phyloP scores from a whole-genome alignment of 345 rosid species.

The Anacardium occidentale region DNA sequence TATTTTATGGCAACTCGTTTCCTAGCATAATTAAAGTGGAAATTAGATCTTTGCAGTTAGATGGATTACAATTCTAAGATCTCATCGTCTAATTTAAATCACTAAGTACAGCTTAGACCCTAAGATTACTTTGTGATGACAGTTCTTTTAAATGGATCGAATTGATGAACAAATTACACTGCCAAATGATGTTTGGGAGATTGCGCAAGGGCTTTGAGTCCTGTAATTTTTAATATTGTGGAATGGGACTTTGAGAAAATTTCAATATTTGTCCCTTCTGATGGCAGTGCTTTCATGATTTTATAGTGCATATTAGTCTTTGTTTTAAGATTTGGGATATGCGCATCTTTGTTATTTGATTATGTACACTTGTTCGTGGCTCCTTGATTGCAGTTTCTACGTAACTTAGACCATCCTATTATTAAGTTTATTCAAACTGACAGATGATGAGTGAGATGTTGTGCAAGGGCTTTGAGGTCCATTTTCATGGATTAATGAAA shows the following conservation, averaged over 20 bases:
- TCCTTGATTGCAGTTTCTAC: not conserved
- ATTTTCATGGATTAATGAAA: conserved; percentile 21
- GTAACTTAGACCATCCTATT: not conserved
- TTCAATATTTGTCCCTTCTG: conserved; percentile 11
- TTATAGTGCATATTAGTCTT: not conserved
- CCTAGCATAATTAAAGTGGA: no score
- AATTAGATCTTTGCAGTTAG: not conserved
- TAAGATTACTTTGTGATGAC: not conserved
- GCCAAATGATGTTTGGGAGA: conserved; percentile 28
- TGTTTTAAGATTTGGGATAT: not conserved
- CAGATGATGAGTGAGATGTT: conserved; percentile 28
- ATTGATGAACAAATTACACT: not conserved
- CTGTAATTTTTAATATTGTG: not conserved
- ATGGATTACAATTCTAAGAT: not conserved
- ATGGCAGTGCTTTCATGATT: conserved; percentile 9
- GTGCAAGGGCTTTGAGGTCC: conserved; percentile 33
- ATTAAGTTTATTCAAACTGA: not conserved
- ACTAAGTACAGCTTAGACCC: not conserved
- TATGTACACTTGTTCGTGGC: not conserved
- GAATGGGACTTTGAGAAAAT: conserved; percentile 22
- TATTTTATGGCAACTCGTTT: not conserved
- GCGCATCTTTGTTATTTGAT: not conserved
- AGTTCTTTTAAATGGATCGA: no score
- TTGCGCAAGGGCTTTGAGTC: conserved; percentile 43
- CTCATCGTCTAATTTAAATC: not conserved